Base-by-base conservation (phyloP, 352 stramenopile genomes). In the Globisporangium mamillatum region DNA sequence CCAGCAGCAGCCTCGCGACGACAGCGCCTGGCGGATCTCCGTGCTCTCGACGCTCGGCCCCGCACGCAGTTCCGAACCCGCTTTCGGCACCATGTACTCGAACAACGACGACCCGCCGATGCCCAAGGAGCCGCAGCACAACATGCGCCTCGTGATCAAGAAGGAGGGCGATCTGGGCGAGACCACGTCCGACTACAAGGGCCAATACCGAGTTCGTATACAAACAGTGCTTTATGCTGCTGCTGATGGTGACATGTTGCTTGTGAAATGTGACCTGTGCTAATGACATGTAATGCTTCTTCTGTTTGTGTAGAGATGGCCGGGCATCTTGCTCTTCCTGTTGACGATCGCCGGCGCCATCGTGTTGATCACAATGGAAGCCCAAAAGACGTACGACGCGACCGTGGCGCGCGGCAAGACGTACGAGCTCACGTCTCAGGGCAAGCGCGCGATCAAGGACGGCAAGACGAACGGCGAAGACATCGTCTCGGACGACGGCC, bases 401-500 rank as follows among this genome's bases (percentile, higher is more conserved):
- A 68, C 44, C 48, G 38, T 53, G 20, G 54, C 46, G n/a, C 71
- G 71, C 29, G 48, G 22, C 14, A 55, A 63, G 34, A 14, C 18
- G 29, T 67, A 65, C 29, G 68, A 72, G 50, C 50, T 55, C 27
- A 22, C 3, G 25, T 68, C 52, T 3, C 60, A 75, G 27, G 56
- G 59, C 18, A 53, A 71, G 52, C 64, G 57, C 36, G 10, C 58
- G n/a, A 81, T 77, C 60, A 77, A 74, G 36, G 71, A 71, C 60
- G 68, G 68, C 38, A 64, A 68, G 25, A 55, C 57, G 14, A 60
- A 64, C 24, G 12, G 8, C 18, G 64, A 57, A 54, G 74, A 84
- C 55, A 68, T 90, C 24, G 63, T 91, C n/a, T 79, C 69, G 53
- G 80, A 86, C 63, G 80, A 89, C 55, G 80, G 77, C 1, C 69